Conservation (phyloP, 2,329 filamentous ascomycete genomes). For the Ophiostoma tasmaniense region DNA sequence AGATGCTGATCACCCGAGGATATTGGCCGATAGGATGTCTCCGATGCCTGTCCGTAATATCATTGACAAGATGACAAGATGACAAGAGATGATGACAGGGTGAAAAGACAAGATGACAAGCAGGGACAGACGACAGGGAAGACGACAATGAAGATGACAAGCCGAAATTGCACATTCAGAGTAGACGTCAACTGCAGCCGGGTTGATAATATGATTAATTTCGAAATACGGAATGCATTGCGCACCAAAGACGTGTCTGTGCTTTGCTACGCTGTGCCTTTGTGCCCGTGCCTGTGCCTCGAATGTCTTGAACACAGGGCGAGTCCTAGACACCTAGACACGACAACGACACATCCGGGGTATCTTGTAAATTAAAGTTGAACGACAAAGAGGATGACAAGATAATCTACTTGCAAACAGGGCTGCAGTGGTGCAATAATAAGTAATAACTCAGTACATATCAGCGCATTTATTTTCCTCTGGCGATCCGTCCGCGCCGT, state of each 20-base stretch:
- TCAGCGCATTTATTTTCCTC: too few relatives aligned
- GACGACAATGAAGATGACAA: too few relatives aligned
- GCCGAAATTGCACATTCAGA: neutral
- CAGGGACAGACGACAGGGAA: too few relatives aligned
- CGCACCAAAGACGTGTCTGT: neutral
- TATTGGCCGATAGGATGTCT: neutral
- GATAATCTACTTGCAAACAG: neutral
- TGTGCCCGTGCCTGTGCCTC: neutral
- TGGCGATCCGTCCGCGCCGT: neutral
- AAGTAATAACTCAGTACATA: too few relatives aligned
- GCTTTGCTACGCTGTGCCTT: too few relatives aligned
- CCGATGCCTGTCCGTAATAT: neutral
- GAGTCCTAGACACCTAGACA: neutral
- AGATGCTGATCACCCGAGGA: too few relatives aligned
- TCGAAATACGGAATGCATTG: too few relatives aligned
- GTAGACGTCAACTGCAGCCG: neutral
- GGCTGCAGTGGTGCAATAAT: neutral
- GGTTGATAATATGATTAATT: too few relatives aligned
- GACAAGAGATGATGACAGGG: neutral
- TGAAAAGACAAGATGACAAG: neutral
- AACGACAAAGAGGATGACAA: neutral
- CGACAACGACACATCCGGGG: neutral
- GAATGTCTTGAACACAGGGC: neutral
- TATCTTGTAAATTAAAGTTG: neutral
- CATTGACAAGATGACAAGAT: neutral